Percentiles rank a stretch among this genome's conserved stretches.
phyloP scores from a whole-genome alignment of 129 eudicot species.

The Dittrichia graveolens region DNA sequence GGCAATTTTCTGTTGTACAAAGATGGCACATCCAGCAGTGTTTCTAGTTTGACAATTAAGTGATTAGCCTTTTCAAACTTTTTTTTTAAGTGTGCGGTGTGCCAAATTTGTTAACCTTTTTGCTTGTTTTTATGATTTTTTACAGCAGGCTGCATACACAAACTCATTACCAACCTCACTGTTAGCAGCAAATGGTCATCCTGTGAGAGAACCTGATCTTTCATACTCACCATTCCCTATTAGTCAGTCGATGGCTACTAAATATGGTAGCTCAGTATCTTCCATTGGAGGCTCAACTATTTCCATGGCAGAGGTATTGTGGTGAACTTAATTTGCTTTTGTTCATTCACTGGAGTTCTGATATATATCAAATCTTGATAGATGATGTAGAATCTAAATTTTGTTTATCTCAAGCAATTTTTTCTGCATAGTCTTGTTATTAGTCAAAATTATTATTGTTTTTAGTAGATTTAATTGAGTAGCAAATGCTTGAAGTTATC shows the following conservation, averaged over 20 bases:
- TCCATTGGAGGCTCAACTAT: slow-evolving; percentile 63
- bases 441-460: background rate
- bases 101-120: slow-evolving; percentile 15
- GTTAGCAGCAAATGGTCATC: slow-evolving; percentile 67
- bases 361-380: background rate
- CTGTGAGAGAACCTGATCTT: slow-evolving; percentile 73
- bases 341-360: slow-evolving; percentile 2
- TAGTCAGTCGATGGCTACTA: slow-evolving; percentile 62
- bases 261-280: slow-evolving; percentile 62
- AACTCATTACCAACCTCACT: slow-evolving; percentile 66
- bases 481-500: too few relatives aligned
- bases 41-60: background rate
- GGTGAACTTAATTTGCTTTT: background rate
- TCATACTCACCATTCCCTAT: slow-evolving; percentile 76
- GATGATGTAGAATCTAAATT: slow-evolving; percentile 2
- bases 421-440: background rate
- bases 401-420: background rate
- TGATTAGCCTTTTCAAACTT: background rate
- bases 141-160: slow-evolving; percentile 52
- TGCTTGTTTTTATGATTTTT: slow-evolving; percentile 7
- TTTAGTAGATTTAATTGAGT: too few relatives aligned
- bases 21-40: background rate
- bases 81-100: background rate
- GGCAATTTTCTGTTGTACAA: background rate
- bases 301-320: slow-evolving; percentile 79